Percentiles rank a stretch among this genome's conserved stretches.
Evolutionary conservation across 768 basidiomycete genomes (phyloP).

Genomic region (Clathrus columnatus): DNA sequence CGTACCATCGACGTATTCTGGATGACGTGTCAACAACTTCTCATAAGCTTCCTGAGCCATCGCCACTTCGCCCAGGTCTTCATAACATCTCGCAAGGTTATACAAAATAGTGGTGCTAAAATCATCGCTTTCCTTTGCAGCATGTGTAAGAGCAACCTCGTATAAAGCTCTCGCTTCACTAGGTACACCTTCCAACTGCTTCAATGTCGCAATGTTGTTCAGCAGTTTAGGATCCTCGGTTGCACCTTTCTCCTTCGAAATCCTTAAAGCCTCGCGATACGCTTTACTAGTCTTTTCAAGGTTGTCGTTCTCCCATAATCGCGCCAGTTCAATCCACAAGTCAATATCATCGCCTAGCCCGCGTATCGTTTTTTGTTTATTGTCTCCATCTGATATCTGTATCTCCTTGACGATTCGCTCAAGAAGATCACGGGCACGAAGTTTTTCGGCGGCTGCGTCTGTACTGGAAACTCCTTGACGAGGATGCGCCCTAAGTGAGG

Average conservation of each 20-base stretch:
- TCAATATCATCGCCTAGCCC: constrained; percentile 71
- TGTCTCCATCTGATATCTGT: constrained; percentile 44
- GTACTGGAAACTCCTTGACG: constrained; percentile 70
- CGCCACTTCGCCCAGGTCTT: constrained; percentile 65
- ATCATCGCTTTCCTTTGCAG: constrained; percentile 48
- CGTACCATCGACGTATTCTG: constrained; percentile 93
- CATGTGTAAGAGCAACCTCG: constrained; percentile 61
- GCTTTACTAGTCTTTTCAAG: constrained; percentile 65
- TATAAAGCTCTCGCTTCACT: constrained; percentile 55
- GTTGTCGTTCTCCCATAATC: constrained; percentile 78
- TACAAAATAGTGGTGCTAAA: constrained; percentile 80
- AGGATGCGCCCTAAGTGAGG: constrained; percentile 76
- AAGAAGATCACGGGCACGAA: constrained; percentile 71
- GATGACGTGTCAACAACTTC: constrained; percentile 80
- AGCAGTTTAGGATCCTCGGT: constrained; percentile 57
- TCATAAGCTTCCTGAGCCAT: constrained; percentile 82
- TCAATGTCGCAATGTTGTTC: constrained; percentile 73
- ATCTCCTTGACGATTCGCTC: constrained; percentile 65
- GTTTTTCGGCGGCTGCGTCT: constrained; percentile 63
- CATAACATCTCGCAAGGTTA: constrained; percentile 88
- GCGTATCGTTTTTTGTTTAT: constrained; percentile 30
- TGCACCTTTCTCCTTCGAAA: constrained; percentile 38
- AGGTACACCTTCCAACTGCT: constrained; percentile 58
- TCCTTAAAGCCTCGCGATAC: constrained; percentile 61
- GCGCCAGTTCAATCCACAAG: constrained; percentile 85